These are phyloP conservation scores for Pseudogymnoascus sp. DNA, from an alignment of 2,329 filamentous ascomycete genomes.

Conservation along the genomic window DNA sequence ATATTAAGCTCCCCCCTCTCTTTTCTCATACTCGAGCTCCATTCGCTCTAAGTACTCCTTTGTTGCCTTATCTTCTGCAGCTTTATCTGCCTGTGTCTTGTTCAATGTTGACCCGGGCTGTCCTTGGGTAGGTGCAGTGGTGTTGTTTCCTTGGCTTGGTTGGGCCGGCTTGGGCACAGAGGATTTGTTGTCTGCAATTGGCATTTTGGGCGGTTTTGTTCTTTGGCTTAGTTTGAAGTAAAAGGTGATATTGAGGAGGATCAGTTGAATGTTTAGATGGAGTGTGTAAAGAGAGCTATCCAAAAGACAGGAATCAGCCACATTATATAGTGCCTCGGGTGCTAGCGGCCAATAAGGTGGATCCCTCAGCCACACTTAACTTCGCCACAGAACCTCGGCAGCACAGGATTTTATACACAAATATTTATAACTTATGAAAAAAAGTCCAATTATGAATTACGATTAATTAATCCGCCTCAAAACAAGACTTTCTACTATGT, in stretches of 20 bases:
- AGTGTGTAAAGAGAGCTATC: background rate
- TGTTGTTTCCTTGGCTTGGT: background rate
- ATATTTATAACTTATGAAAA: background rate
- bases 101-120: background rate
- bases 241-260: background rate
- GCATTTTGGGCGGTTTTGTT: background rate
- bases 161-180: background rate
- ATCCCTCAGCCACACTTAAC: background rate
- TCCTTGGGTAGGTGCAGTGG: background rate
- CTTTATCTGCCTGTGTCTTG: background rate
- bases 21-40: background rate
- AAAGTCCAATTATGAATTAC: background rate
- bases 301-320: background rate
- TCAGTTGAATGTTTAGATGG: background rate
- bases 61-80: background rate
- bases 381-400: background rate
- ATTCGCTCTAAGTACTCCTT: background rate
- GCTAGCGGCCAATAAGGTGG: background rate
- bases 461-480: background rate
- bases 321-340: background rate
- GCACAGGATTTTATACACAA: background rate
- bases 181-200: constrained; percentile 1
- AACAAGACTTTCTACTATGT: background rate
- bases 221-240: background rate
- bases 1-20: background rate